These are phyloP conservation scores for Fusarium anthophilum DNA, from an alignment of 2,329 filamentous ascomycete species.

Conservation along the genomic window DNA sequence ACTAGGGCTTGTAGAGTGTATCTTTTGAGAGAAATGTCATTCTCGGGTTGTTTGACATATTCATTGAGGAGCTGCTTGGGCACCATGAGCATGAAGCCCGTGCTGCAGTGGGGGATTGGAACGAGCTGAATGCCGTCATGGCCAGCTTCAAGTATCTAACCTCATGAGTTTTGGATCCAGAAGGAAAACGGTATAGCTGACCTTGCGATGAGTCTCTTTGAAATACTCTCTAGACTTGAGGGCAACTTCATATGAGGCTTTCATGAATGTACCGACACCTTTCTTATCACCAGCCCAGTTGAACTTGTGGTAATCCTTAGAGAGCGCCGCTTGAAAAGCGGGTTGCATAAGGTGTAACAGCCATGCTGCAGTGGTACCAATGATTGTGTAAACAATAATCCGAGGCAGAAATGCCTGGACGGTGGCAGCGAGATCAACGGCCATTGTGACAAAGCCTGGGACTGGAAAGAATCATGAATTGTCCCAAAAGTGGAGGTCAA, in stretches of 20 bases:
- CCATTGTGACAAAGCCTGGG: background rate
- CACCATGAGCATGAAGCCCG: constrained; percentile 24
- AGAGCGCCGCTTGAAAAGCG: constrained; percentile 14
- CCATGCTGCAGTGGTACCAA: constrained; percentile 16
- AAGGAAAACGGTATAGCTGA: fast-evolving
- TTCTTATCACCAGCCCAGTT: constrained; percentile 20
- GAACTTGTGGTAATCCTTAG: constrained; percentile 4
- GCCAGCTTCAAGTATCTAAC: constrained; percentile 10
- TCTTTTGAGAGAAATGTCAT: constrained; percentile 25
- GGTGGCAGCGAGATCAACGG: background rate
- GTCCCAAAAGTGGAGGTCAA: background rate
- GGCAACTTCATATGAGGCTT: constrained; percentile 14
- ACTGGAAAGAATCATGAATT: background rate
- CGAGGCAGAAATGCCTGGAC: constrained; percentile 4
- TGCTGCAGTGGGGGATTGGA: constrained; percentile 22
- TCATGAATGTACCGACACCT: constrained; percentile 13
- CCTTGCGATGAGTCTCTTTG: constrained; percentile 10
- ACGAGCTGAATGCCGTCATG: constrained; percentile 20
- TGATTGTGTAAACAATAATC: background rate
- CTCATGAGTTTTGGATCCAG: background rate
- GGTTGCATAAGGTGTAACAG: constrained; percentile 15
- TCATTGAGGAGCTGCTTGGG: constrained; percentile 19
- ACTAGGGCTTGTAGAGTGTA: constrained; percentile 22
- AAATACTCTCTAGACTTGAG: constrained; percentile 15
- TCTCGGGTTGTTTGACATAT: constrained; percentile 22